Base-by-base conservation (phyloP, 306 rosid species). In the Astragalus membranaceus region DNA sequence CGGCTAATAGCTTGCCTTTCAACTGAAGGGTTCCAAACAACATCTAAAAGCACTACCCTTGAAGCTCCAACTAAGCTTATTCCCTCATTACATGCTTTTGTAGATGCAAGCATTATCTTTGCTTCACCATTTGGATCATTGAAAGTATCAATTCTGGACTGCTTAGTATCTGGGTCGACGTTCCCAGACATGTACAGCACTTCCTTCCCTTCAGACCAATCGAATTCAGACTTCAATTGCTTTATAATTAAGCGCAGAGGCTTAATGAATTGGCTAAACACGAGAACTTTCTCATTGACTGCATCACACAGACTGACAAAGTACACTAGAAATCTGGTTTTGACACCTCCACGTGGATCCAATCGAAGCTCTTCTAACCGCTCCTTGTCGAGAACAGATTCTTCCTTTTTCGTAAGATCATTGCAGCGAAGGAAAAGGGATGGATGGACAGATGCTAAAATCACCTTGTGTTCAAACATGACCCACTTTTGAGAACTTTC, bases 21-120 rank as follows among this genome's bases (percentile, higher is more conserved):
- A 12, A 78, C 80, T 1, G 80, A 69, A 0, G 78, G 82, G 12
- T 82, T 82, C 82, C 85, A 82, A 14, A 73, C 77, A 14, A 82
- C 82, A 69, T 82, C 82, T 4, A 82, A 74, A 12, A 82, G 64
- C 7, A 82, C 80, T 10, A 78, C 85, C 50, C 85, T 82, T 5
- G 85, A 82, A 51, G 85, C 85, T 17, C 80, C 85, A 15, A 50
- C 30, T 3, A 82, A 69, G 51, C 53, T 82, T 6, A 82, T 82
- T 0, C 82, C 82, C 48, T 78, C 80, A 11, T 71, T 73, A 42
- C 82, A 78, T 14, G 80, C 82, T 26, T 56, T 82, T 12, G 72
- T 74, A 0, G 80, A 78, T 10, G 81, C 85, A 42, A 76, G 79
- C 1, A 81, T 42, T 10, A 81, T 32, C 58, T 81, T 76, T 5